Evolutionary conservation across 805 yeast genomes (phyloP).

Genomic region (Zygosaccharomyces pseudorouxii): DNA sequence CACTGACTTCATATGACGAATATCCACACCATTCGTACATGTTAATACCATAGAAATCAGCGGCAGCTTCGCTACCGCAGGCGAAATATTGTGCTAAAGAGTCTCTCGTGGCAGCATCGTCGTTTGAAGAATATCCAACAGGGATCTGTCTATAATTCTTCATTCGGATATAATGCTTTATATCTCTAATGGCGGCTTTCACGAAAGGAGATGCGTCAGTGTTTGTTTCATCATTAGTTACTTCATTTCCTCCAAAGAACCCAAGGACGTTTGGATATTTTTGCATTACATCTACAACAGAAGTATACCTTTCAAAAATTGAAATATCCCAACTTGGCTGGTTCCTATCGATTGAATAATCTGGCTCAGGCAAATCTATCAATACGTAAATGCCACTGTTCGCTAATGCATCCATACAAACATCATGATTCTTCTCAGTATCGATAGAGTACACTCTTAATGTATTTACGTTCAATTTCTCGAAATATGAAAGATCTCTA

Average conservation of each 20-base stretch:
- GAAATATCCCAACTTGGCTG: conserved; percentile 73
- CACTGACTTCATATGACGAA: conserved; percentile 58
- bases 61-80: conserved; percentile 69
- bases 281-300: conserved; percentile 75
- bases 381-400: conserved; percentile 90
- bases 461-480: conserved; percentile 65
- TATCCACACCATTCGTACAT: conserved; percentile 87
- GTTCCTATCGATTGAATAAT: conserved; percentile 67
- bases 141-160: conserved; percentile 70
- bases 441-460: conserved; percentile 85
- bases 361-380: conserved; percentile 87
- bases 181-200: conserved; percentile 93
- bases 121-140: conserved; percentile 91
- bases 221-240: conserved; percentile 74
- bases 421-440: conserved; percentile 64
- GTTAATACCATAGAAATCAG: conserved; percentile 79
- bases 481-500: conserved; percentile 77
- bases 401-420: conserved; percentile 66
- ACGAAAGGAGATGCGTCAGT: conserved; percentile 91
- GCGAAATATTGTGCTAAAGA: conserved; percentile 78
- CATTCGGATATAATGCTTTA: conserved; percentile 64
- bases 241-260: conserved; percentile 97
- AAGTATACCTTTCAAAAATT: conserved; percentile 69
- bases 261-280: conserved; percentile 81
- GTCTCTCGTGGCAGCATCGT: conserved; percentile 75